Percentiles rank a stretch among this genome's conserved stretches.
These are phyloP conservation scores for Austroboletus festivus DNA, from an alignment of 768 basidiomycete genomes.

Conservation along the genomic window DNA sequence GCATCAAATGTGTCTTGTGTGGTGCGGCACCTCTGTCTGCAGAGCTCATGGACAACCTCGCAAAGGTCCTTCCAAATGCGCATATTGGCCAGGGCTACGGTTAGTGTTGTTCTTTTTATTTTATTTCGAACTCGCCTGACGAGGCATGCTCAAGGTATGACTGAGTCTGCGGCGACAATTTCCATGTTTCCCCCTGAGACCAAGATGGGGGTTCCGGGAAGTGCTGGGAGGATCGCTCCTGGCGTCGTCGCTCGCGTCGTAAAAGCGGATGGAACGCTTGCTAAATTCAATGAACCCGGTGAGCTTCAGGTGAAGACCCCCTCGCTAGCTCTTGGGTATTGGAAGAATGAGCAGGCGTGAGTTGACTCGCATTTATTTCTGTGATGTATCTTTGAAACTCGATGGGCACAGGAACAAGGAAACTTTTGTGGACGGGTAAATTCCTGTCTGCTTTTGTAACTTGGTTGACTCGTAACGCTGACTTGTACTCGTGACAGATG, in stretches of 20 bases:
- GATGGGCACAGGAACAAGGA: too few relatives aligned
- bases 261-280: slow-evolving; percentile 56
- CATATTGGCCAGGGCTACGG: slow-evolving; percentile 67
- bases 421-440: too few relatives aligned
- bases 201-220: slow-evolving; percentile 43
- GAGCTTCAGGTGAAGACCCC: slow-evolving; percentile 59
- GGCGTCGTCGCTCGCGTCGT: slow-evolving; percentile 64
- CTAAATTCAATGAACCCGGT: slow-evolving; percentile 54
- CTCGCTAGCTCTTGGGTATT: slow-evolving; percentile 66
- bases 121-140: not conserved
- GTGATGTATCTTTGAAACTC: too few relatives aligned
- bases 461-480: too few relatives aligned
- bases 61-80: slow-evolving; percentile 53
- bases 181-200: slow-evolving; percentile 48
- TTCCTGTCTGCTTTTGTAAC: too few relatives aligned
- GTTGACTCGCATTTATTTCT: too few relatives aligned
- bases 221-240: slow-evolving; percentile 57
- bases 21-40: slow-evolving; percentile 65
- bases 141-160: slow-evolving; percentile 48
- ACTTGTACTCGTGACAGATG: slow-evolving; percentile 65
- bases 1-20: slow-evolving; percentile 50
- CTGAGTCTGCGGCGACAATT: slow-evolving; percentile 56
- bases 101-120: slow-evolving; percentile 17
- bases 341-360: slow-evolving; percentile 66
- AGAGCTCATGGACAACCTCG: slow-evolving; percentile 46